Percentiles rank a stretch among this genome's conserved stretches.
Evolutionary conservation across 164 flowering plant genomes (phyloP).

Genomic region (Vitis amurensis): DNA sequence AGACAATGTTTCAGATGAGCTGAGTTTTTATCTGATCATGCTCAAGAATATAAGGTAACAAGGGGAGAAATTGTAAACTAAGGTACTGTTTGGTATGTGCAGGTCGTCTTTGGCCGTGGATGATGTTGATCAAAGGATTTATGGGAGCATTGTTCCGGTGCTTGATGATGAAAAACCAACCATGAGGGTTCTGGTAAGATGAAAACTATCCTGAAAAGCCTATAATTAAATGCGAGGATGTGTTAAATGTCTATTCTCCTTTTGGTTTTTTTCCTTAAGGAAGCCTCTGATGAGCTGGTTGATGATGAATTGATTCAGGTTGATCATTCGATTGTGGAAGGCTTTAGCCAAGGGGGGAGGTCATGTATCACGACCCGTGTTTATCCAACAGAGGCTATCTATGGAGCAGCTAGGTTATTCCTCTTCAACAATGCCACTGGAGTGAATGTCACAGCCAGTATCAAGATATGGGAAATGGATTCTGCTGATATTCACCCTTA

Average conservation of each 20-base stretch:
- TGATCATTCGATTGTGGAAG: constrained; percentile 63
- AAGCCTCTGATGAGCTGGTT: too few species aligned
- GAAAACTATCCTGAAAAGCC: neutral
- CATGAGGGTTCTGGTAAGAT: constrained; percentile 53
- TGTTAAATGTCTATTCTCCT: too few species aligned
- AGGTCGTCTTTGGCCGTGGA: constrained; percentile 49
- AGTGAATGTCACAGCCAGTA: constrained; percentile 40
- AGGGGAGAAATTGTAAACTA: too few species aligned
- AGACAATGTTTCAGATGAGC: too few species aligned
- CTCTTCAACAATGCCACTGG: constrained; percentile 63
- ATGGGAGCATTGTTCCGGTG: constrained; percentile 53
- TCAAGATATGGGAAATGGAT: constrained; percentile 48
- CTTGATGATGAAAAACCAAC: constrained; percentile 42
- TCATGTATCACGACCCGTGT: constrained; percentile 45
- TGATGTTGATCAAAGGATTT: constrained; percentile 24
- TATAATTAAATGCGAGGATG: too few species aligned
- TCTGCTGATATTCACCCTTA: constrained; percentile 60
- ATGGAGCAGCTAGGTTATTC: constrained; percentile 41
- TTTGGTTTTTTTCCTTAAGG: neutral
- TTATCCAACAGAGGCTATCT: constrained; percentile 59
- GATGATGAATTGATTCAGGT: constrained; percentile 28
- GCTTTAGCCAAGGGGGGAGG: constrained; percentile 62
- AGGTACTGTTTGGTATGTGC: neutral
- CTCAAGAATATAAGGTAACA: too few species aligned
- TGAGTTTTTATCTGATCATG: too few species aligned